phyloP scores from a whole-genome alignment of 345 rosid species.

The Streptanthus diversifolius region DNA sequence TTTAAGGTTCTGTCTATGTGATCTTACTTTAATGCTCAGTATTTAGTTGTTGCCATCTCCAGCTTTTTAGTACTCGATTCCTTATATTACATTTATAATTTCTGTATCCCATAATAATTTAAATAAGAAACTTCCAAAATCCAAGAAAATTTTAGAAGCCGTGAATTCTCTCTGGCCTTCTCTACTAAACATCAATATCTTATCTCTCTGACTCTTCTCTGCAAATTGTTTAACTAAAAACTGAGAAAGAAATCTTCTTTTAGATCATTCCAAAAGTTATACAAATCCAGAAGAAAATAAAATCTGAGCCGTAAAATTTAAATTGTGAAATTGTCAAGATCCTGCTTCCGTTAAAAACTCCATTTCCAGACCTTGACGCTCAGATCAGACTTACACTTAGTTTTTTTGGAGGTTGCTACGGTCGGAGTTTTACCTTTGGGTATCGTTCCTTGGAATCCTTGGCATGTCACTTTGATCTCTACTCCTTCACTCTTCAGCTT shows the following conservation, averaged over 20 bases:
- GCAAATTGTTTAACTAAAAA: constrained; percentile 19
- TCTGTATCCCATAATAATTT: neutral
- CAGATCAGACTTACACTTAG: constrained; percentile 81
- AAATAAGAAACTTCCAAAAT: constrained; percentile 16
- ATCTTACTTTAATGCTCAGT: constrained; percentile 28
- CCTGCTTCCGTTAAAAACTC: constrained; percentile 27
- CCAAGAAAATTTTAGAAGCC: constrained; percentile 16
- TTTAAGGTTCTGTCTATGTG: constrained; percentile 20
- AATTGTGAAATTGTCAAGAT: neutral
- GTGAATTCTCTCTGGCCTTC: constrained; percentile 18
- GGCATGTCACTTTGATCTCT: constrained; percentile 70
- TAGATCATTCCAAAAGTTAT: constrained; percentile 30
- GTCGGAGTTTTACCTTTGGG: constrained; percentile 75
- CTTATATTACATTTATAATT: constrained; percentile 14
- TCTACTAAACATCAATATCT: constrained; percentile 27
- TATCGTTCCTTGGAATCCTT: constrained; percentile 53
- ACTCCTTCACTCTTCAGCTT: constrained; percentile 67
- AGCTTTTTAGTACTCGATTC: constrained; percentile 27
- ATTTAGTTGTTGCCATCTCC: constrained; percentile 15
- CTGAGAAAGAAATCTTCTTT: constrained; percentile 31
- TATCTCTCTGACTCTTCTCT: constrained; percentile 29
- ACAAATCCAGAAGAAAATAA: constrained; percentile 20
- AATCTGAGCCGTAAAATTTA: neutral
- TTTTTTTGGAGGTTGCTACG: constrained; percentile 44
- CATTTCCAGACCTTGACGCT: constrained; percentile 90